Evolutionary conservation across 2,329 filamentous ascomycete species (phyloP), one percentile per base, ranked within the genome.

Genomic region (Botrytis medusae): DNA sequence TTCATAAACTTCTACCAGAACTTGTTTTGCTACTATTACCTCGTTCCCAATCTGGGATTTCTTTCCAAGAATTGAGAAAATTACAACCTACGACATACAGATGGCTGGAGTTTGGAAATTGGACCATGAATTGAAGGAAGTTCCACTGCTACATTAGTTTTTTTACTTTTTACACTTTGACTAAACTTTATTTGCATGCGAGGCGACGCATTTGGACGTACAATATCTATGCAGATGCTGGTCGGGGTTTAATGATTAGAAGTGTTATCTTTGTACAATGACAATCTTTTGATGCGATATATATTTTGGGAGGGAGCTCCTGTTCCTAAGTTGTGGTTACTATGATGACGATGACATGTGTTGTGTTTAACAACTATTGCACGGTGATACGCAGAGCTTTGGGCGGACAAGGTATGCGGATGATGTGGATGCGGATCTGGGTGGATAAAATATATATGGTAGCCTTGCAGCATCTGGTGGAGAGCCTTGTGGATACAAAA

Each of bases 1-100:
- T 78, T 79, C 77, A 78, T 69, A 72, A 14, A 57, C 51, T 32
- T 57, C 51, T 57, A 57, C 48, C 34, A 77, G 69, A 74, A 61
- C 40, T 78, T 79, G 78, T 79, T 75, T 79, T 79, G 78, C 77
- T 79, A 77, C 75, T 29, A 69, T 42, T 42, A 69, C 48, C 46
- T 32, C 34, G 54, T 44, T 59, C 37, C 37, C 65, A 57, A 69
- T 37, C 34, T 44, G 65, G 65, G n/a, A 25, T 69, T 69, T 69
- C 37, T 57, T 29, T 25, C 51, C 3, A 25, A 20, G 51, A 8
- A 57, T 57, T 57, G 65, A 8, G 37, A 68, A 44, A 20, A 42
- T 51, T 18, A 29, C 51, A 29, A 57, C n/a, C 51, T 57, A 44
- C 65, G 46, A 32, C 22, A 4, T 51, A 25, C 37, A 42, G 22